Base-by-base conservation (phyloP, 495 filamentous ascomycete species). In the Penicillium coprophilum region DNA sequence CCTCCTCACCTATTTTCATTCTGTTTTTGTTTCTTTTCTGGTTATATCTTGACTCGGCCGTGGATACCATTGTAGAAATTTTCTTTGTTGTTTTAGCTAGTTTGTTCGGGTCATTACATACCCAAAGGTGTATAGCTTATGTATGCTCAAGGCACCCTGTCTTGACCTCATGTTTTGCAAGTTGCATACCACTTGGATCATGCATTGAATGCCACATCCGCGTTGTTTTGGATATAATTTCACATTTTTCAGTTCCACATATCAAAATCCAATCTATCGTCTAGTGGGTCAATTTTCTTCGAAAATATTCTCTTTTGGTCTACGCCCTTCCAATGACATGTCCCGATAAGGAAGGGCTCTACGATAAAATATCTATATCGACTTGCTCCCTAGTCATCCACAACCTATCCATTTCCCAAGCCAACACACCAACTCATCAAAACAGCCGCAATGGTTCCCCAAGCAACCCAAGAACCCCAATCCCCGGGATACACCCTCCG, bases 1-100 rank as follows among this genome's bases (percentile, higher is more conserved):
- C 1, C 19, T n/a, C 20, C 30, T 11, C 23, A 7, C 27, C 27
- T 39, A 23, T 39, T 31, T 17, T 36, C 34, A 36, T 47, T 32
- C n/a, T 20, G 39, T 19, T 46, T 49, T 24, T n/a, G 12, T 39
- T 50, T 50, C 17, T 32, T 40, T 50, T 30, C 13, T 55, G 24
- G 11, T 39, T 32, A 23, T n/a, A 20, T 27, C 19, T 56, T 43
- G 13, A 17, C 48, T 23, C 15, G 5, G n/a, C 21, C 49, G 43
- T 36, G 7, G 38, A 59, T 46, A 31, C 23, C 57, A 45, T 30
- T 48, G 53, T 59, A 45, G 21, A 50, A 17, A 38, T n/a, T 15
- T 44, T 30, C 5, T 54, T 38, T 51, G 48, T 8, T 9, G 2
- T 20, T 40, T 28, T 2, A 9, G 34, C 23, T 39, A 15, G 2